Base-by-base conservation (phyloP, 2,329 filamentous ascomycete genomes). In the Clonostachys sp. region DNA sequence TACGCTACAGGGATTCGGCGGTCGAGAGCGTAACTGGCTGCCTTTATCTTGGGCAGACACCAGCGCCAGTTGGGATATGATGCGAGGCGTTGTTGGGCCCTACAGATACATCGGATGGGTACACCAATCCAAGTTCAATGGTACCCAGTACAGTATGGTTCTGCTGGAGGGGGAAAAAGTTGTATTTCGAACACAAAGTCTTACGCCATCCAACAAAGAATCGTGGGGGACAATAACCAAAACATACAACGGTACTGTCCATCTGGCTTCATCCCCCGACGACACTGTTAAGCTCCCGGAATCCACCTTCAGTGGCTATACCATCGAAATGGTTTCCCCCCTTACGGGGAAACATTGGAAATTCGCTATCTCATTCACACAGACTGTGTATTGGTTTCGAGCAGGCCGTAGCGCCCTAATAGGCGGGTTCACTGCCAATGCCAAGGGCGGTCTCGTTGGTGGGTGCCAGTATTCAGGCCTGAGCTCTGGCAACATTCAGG, bases 21-120 rank as follows among this genome's bases (percentile, higher is more conserved):
- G 50, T 6, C 48, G 50, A 47, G 50, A 52, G 35, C 47, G 48
- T 45, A 52, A 52, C 41, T 52, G 50, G 50, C 50, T 50, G 34
- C 44, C 50, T n/a, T 48, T 45, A 16, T 46, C 50, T 9, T 52
- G 50, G 50, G 50, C 45, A 20, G 48, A 44, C 6, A 50, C 50
- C 44, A 52, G 50, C 34, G 36, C 41, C 9, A 50, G 46, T 12
- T 52, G 50, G 50, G 50, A 52, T 18, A 52, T 52, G 50, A 44
- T 14, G 17, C 45, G 50, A 42, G 41, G 40, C 16, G 42, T 48
- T 44, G 50, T 46, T 38, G 50, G 50, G 20, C 50, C 50, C 8
- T 52, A 52, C 41, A 46, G 50, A 35, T 33, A 50, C n/a, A 52
- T 52, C 45, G 18, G 48, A 12, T 52, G 50, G 50, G 50, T 48